Evolutionary conservation across 139 green algal genomes (phyloP).

Genomic region (Chlamydomonas urium): DNA sequence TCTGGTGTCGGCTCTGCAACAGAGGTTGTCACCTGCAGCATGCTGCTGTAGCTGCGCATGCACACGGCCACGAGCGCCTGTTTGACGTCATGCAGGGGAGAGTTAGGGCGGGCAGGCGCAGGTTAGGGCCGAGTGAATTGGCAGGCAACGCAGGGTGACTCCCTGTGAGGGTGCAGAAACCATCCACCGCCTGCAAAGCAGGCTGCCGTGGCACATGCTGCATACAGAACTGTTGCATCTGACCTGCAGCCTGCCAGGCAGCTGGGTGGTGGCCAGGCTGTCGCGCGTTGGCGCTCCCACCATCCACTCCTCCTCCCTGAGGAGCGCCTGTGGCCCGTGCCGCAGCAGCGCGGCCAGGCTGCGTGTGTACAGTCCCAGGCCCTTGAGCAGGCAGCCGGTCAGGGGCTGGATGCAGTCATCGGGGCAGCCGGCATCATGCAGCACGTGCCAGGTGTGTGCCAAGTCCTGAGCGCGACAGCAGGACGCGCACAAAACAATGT

Average conservation of each 20-base stretch:
- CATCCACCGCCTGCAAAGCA: no score
- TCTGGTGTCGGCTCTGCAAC: neutral
- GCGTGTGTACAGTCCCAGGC: neutral
- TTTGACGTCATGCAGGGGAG: neutral
- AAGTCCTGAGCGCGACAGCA: conserved; percentile 1
- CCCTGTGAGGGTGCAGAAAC: neutral
- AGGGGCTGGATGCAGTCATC: neutral
- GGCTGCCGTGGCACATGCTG: no score
- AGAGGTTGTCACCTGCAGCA: neutral
- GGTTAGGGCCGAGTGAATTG: neutral
- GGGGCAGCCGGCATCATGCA: conserved; percentile 6
- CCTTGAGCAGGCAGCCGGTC: neutral
- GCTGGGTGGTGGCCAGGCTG: neutral
- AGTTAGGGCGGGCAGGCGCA: neutral
- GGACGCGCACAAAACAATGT: no score
- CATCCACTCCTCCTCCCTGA: neutral
- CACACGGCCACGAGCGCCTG: neutral
- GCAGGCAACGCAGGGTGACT: neutral
- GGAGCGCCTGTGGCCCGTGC: neutral
- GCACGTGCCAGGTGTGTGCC: neutral
- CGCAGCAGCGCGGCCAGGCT: neutral
- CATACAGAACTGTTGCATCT: no score
- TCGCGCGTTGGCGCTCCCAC: neutral
- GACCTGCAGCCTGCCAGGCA: conserved; percentile 1
- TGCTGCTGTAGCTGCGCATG: neutral